phyloP scores from a whole-genome alignment of 163 green algal species.

The Scenedesmus sp. region DNA sequence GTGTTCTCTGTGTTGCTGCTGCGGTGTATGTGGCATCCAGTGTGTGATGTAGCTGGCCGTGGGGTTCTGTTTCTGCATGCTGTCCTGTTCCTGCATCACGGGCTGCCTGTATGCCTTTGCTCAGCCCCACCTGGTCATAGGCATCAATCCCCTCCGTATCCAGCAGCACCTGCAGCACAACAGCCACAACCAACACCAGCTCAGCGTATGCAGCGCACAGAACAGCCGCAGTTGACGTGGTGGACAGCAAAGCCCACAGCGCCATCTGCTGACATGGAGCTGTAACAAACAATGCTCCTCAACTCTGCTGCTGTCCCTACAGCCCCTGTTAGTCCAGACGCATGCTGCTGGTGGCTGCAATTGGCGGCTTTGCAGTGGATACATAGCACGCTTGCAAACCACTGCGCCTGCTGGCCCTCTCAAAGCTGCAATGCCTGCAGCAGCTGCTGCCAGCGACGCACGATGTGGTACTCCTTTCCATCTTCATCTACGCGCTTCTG shows the following conservation, averaged over 20 bases:
- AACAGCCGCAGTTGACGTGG: not conserved
- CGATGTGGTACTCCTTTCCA: constrained; percentile 42
- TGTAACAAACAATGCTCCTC: too few relatives aligned
- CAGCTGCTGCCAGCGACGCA: constrained; percentile 4
- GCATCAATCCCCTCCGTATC: constrained; percentile 98
- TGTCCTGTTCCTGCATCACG: not conserved
- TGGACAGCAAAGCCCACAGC: not conserved
- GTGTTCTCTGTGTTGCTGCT: not conserved
- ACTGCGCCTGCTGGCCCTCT: not conserved
- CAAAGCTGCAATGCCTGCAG: not conserved
- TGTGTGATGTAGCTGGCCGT: not conserved
- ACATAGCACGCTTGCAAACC: not conserved
- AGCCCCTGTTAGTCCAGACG: too few relatives aligned
- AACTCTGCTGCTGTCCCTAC: too few relatives aligned
- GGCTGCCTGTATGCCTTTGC: not conserved
- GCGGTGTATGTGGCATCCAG: not conserved
- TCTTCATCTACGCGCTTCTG: constrained; percentile 57
- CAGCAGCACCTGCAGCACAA: constrained; percentile 79
- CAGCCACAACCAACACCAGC: not conserved
- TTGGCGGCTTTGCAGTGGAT: not conserved
- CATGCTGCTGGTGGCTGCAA: too few relatives aligned
- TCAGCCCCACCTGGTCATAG: constrained; percentile 79
- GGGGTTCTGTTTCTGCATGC: not conserved
- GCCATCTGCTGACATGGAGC: too few relatives aligned
- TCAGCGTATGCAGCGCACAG: not conserved